Base-by-base conservation (phyloP, 2,329 filamentous ascomycete species). In the Colletotrichum sp. region DNA sequence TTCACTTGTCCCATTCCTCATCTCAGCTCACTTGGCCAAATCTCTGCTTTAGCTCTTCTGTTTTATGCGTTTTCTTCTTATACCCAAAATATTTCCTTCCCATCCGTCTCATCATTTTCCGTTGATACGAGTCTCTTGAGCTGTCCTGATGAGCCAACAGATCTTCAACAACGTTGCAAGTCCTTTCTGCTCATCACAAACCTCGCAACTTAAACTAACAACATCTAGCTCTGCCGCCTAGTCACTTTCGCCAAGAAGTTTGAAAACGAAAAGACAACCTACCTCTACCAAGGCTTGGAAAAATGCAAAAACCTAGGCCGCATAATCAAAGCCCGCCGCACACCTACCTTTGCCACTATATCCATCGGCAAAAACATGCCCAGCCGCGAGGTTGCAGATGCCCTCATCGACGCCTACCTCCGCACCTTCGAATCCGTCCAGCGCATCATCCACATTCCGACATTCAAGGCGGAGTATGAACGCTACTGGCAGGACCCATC, bases 371-470 rank as follows among this genome's bases (percentile, higher is more conserved):
- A 82, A 48, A 81, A 83, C 6, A 83, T 88, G 9, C 86, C 87
- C 0, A 55, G 81, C 1, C 81, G 83, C 13, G 80, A 81, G 0
- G 75, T 90, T 1, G 87, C 88, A 0, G 89, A 92, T 74, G 81
- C 86, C 67, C 85, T 92, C 2, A 83, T 92, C 18, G 84, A 88
- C 10, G 81, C 84, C 34, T 92, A 92, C 82, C 82, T 93, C 22
- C 84, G 89, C 64, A 89, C 88, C 1, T 87, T 90, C 56, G 91
- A 93, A 78, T 88, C 89, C 2, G 87, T 90, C 18, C 87, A 90
- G 76, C 87, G 92, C 4, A 86, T 93, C 28, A 74, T 93, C 10
- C 89, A 93, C 79, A 80, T 90, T 1, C 91, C 91, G 0, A 88
- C 87, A 0, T 93, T 93, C 76, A 83, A 86, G 60, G 84, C 84